These are phyloP conservation scores for Oryza glumipatula DNA, from an alignment of 176 grass and related monocot genomes.

Conservation along the genomic window DNA sequence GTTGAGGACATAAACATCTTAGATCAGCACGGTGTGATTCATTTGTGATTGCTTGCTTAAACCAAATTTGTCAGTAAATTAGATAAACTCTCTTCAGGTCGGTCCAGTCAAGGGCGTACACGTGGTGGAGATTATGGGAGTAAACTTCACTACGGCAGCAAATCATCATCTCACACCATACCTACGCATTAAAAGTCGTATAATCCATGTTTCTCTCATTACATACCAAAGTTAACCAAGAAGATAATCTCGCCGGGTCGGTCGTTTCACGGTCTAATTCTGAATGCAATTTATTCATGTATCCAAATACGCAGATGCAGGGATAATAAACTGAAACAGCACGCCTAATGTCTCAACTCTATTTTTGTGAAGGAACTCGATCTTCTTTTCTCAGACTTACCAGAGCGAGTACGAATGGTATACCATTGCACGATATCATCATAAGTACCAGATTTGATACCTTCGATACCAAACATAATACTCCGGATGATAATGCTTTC, in stretches of 20 bases:
- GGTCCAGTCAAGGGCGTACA: not conserved
- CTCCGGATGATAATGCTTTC: too few relatives aligned
- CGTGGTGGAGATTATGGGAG: not conserved
- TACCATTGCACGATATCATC: not conserved
- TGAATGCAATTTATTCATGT: not conserved
- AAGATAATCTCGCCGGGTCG: not conserved
- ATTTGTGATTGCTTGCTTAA: not conserved
- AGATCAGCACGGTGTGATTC: not conserved
- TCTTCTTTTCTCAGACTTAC: not conserved
- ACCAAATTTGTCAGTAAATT: not conserved
- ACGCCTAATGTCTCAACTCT: not conserved
- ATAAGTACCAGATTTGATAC: too few relatives aligned
- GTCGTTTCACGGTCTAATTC: not conserved
- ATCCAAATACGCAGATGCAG: not conserved
- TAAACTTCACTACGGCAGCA: not conserved
- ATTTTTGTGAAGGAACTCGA: not conserved
- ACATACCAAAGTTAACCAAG: not conserved
- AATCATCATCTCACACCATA: too few relatives aligned
- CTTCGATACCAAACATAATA: too few relatives aligned
- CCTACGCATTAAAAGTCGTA: not conserved
- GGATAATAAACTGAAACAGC: not conserved
- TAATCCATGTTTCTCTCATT: not conserved
- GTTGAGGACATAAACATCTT: not conserved
- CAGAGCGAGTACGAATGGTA: not conserved
- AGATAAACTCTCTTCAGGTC: not conserved